These are phyloP conservation scores for Neofusicoccum laricinum DNA, from an alignment of 2,329 filamentous ascomycete genomes.

Conservation along the genomic window DNA sequence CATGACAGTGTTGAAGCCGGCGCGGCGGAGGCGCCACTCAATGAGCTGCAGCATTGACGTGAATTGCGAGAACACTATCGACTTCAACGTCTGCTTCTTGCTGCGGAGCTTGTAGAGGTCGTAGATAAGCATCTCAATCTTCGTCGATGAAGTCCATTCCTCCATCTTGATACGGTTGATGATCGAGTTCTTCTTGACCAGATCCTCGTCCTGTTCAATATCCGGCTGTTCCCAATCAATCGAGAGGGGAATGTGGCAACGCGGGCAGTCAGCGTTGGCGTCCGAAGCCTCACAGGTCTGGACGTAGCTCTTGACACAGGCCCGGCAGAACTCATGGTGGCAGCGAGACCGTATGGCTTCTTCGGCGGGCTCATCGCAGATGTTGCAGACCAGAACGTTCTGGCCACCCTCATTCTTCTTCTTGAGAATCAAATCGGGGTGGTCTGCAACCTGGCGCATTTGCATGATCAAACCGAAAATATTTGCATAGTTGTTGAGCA, in stretches of 20 bases:
- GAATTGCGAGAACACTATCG: conserved; percentile 96
- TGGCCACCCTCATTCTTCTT: conserved; percentile 83
- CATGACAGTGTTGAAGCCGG: conserved; percentile 98
- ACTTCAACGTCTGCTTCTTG: conserved; percentile 91
- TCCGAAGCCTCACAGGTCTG: conserved; percentile 66
- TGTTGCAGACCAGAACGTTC: conserved; percentile 86
- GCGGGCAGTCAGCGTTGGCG: conserved; percentile 69
- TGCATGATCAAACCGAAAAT: conserved; percentile 99
- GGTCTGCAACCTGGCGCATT: conserved; percentile 96
- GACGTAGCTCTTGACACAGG: conserved; percentile 77
- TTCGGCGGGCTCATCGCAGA: conserved; percentile 94
- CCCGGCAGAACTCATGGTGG: conserved; percentile 87
- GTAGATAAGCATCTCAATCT: conserved; percentile 95
- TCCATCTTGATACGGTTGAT: conserved; percentile 99
- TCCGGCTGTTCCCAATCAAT: conserved; percentile 96
- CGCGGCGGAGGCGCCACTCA: conserved; percentile 91
- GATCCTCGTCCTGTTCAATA: conserved; percentile 83
- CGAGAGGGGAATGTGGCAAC: conserved; percentile 82
- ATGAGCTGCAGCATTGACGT: conserved; percentile 96
- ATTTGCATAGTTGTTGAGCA: conserved; percentile 96
- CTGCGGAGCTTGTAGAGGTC: conserved; percentile 89
- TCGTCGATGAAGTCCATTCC: conserved; percentile 96
- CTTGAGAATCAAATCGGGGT: conserved; percentile 89
- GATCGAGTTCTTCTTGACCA: conserved; percentile 92
- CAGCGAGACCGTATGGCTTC: conserved; percentile 90